phyloP scores from a whole-genome alignment of 129 eudicot genomes.

The Lactuca sativa region DNA sequence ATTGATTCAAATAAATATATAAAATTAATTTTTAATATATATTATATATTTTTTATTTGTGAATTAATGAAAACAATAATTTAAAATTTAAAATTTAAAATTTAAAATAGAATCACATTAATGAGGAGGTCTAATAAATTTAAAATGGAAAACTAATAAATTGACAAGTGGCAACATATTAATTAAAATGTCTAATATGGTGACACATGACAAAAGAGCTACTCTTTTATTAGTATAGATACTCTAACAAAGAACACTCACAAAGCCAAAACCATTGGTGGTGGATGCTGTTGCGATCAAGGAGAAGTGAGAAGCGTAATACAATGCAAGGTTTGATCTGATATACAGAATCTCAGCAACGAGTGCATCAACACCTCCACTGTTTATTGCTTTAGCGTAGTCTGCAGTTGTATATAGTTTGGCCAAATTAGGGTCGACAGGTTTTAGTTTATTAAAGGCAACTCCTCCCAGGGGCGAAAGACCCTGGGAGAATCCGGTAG shows the following conservation, averaged over 20 bases:
- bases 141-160: too few relatives aligned
- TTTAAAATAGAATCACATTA: too few relatives aligned
- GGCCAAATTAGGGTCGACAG: background rate
- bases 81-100: too few relatives aligned
- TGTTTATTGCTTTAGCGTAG: constrained; percentile 39
- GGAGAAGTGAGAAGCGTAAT: constrained; percentile 12
- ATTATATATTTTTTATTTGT: too few relatives aligned
- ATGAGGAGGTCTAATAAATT: too few relatives aligned
- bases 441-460: constrained; percentile 15
- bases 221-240: too few relatives aligned
- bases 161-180: too few relatives aligned
- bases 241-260: constrained; percentile 17
- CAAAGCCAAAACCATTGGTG: constrained; percentile 40
- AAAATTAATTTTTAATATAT: too few relatives aligned
- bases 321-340: constrained; percentile 28
- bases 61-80: too few relatives aligned
- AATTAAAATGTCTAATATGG: too few relatives aligned
- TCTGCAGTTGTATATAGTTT: constrained; percentile 13
- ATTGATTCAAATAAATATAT: too few relatives aligned
- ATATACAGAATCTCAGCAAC: constrained; percentile 49
- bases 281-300: constrained; percentile 27
- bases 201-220: too few relatives aligned
- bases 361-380: constrained; percentile 41
- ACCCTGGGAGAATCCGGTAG: constrained; percentile 11
- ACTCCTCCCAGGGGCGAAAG: background rate